Base-by-base conservation (phyloP, 2,329 filamentous ascomycete species). In the Acephala macrosclerotiorum region DNA sequence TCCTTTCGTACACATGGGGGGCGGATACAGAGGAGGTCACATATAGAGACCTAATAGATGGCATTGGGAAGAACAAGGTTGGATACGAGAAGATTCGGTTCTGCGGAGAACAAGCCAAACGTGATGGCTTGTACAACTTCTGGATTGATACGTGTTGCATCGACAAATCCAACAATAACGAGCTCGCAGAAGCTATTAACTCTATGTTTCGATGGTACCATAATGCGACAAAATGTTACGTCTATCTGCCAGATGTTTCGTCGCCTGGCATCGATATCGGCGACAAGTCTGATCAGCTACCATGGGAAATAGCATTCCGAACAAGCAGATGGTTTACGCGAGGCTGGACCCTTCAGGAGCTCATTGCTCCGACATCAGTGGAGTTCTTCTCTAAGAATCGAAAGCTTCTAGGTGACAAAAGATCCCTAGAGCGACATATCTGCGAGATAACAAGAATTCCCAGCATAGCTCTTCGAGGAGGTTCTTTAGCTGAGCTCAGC, bases 81-180 rank as follows among this genome's bases (percentile, higher is more conserved):
- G 64, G 60, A 11, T n/a, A n/a, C n/a, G n/a, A n/a, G n/a, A n/a
- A n/a, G n/a, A n/a, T n/a, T n/a, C n/a, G n/a, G n/a, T n/a, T 53
- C 20, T 38, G 33, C 33, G 40, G 51, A 56, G 81, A 0, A 76
- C 79, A 58, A 75, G 56, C 56, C 18, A 58, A 22, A 38, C 35
- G 36, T n/a, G 33, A 42, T 26, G 35, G 18, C 56, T 60, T 56
- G 26, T 14, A 56, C 3, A 8, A 56, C 51, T 56, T 56, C 33
- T 56, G 51, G 51, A 26, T 56, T 4, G 51, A 56, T 16, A 56
- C 51, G 16, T 56, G 51, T n/a, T 56, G 51, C 35, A 56, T 56
- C 51, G 26, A 56, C 51, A 56, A 56, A 56, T 56, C 51, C 25
- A 56, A 26, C 51, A 35, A 16, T 20, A 16, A 4, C 3, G 51